These are phyloP conservation scores for Paraconiothyrium brasiliense DNA, from an alignment of 2,329 filamentous ascomycete species.

Conservation along the genomic window DNA sequence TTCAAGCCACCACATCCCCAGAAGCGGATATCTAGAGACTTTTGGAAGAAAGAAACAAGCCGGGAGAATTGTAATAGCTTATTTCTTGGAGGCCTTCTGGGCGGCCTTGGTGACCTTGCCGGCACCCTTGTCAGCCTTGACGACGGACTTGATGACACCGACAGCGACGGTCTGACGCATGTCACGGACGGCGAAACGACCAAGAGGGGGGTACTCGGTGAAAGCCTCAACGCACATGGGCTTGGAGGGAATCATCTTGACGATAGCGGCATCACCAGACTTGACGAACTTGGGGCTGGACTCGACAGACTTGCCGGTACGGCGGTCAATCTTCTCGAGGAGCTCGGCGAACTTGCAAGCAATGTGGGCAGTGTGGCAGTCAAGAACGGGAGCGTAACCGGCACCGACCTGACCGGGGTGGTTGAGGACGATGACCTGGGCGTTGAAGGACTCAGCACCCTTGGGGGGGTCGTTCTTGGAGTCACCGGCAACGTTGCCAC, in stretches of 20 bases:
- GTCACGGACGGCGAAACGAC: constrained; percentile 99
- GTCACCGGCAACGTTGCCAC: constrained; percentile 99
- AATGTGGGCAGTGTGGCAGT: constrained; percentile 99
- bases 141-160: constrained; percentile 85
- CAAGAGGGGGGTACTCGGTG: constrained; percentile 99
- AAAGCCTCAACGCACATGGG: constrained; percentile 99
- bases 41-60: constrained; percentile 45
- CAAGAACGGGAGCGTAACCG: constrained; percentile 98
- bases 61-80: constrained; percentile 43
- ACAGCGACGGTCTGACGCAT: constrained; percentile 86
- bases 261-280: constrained; percentile 99
- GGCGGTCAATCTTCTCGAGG: constrained; percentile 99
- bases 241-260: constrained; percentile 99
- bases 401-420: constrained; percentile 99
- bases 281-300: constrained; percentile 98
- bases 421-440: constrained; percentile 99
- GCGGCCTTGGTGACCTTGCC: constrained; percentile 63
- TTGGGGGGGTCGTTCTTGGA: constrained; percentile 98
- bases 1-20: constrained; percentile 51
- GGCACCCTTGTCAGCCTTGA: constrained; percentile 58
- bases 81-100: constrained; percentile 54
- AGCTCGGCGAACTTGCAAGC: constrained; percentile 99
- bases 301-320: constrained; percentile 98
- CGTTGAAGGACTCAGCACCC: constrained; percentile 93
- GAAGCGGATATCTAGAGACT: constrained; percentile 45